A percentile compares a stretch with the other conserved stretches of the same genome.
Evolutionary conservation across 2,329 filamentous ascomycete genomes (phyloP).

Genomic region (Fusarium sp.): DNA sequence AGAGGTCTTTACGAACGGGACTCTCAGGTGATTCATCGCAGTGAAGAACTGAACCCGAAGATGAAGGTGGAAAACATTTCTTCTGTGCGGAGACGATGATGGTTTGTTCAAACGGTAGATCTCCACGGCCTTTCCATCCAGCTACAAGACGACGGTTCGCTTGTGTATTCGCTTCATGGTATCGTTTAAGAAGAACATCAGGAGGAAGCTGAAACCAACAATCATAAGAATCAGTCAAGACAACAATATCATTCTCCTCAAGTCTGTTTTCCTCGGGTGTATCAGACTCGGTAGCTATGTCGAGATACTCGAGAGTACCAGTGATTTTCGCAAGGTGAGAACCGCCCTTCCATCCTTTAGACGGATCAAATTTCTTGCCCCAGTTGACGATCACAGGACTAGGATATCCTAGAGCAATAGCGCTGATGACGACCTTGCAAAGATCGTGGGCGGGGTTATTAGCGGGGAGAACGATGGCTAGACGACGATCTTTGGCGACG

Average conservation of each 20-base stretch:
- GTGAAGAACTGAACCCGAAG: slow-evolving; percentile 24
- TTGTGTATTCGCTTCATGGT: slow-evolving; percentile 32
- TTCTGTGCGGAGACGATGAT: slow-evolving; percentile 39
- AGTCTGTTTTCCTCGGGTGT: slow-evolving; percentile 18
- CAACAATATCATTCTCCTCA: slow-evolving; percentile 40
- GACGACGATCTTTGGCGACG: slow-evolving; percentile 15
- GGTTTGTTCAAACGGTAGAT: slow-evolving; percentile 32
- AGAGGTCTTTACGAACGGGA: slow-evolving; percentile 27
- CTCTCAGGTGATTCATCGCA: slow-evolving; percentile 37
- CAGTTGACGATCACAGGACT: slow-evolving; percentile 46
- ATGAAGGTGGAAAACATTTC: slow-evolving; percentile 29
- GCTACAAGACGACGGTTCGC: slow-evolving; percentile 26
- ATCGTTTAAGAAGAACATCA: slow-evolving; percentile 43
- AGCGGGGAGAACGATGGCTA: slow-evolving; percentile 33
- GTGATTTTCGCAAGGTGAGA: slow-evolving; percentile 46
- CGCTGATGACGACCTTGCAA: slow-evolving; percentile 44
- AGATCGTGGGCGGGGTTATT: slow-evolving; percentile 39
- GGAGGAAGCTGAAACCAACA: slow-evolving; percentile 48
- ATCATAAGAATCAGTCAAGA: slow-evolving; percentile 45
- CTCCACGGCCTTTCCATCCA: background rate
- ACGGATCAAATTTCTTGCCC: slow-evolving; percentile 28
- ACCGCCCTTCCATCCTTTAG: slow-evolving; percentile 20
- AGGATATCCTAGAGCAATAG: slow-evolving; percentile 42
- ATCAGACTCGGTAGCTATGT: background rate
- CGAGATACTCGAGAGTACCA: slow-evolving; percentile 43